Percentiles rank a stretch among this genome's conserved stretches.
phyloP scores from a whole-genome alignment of 768 basidiomycete species.

The Agrocybe chaxingu region DNA sequence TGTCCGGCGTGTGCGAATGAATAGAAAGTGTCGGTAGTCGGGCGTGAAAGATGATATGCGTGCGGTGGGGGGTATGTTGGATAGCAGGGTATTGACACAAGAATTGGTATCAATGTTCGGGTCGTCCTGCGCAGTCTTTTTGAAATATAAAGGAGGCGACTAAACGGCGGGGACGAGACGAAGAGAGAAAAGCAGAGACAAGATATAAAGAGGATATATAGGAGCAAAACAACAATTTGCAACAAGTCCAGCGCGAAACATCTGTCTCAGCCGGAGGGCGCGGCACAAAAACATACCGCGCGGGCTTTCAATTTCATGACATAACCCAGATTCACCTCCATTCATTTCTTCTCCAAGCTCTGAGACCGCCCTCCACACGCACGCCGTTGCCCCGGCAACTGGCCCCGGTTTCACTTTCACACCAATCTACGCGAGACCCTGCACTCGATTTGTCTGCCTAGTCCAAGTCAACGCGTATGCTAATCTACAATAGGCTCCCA shows the following conservation, averaged over 20 bases:
- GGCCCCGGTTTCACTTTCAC: constrained; percentile 13
- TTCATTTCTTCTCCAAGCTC: constrained; percentile 3
- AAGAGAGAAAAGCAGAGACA: constrained; percentile 26
- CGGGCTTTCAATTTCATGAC: constrained; percentile 35
- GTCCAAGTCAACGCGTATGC: background rate
- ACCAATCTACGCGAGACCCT: constrained; percentile 28
- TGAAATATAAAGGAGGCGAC: constrained; percentile 26
- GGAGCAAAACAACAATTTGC: constrained; percentile 22
- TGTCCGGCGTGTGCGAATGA: constrained; percentile 30
- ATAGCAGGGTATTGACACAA: constrained; percentile 53
- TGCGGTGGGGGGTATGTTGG: constrained; percentile 31
- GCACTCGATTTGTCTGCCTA: background rate
- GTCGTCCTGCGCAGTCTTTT: constrained; percentile 28
- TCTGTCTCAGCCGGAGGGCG: constrained; percentile 27
- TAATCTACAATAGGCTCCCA: constrained; percentile 41
- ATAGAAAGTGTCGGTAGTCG: constrained; percentile 14
- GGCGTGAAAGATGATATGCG: constrained; percentile 2
- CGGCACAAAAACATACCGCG: constrained; percentile 33
- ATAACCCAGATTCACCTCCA: constrained; percentile 16
- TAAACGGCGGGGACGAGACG: constrained; percentile 23
- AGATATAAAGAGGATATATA: constrained; percentile 28
- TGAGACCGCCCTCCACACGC: constrained; percentile 7
- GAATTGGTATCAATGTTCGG: constrained; percentile 46
- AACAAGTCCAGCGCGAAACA: constrained; percentile 23
- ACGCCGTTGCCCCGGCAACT: background rate